Base-by-base conservation (phyloP, 345 rosid species). In the Eucalyptus shirleyi region DNA sequence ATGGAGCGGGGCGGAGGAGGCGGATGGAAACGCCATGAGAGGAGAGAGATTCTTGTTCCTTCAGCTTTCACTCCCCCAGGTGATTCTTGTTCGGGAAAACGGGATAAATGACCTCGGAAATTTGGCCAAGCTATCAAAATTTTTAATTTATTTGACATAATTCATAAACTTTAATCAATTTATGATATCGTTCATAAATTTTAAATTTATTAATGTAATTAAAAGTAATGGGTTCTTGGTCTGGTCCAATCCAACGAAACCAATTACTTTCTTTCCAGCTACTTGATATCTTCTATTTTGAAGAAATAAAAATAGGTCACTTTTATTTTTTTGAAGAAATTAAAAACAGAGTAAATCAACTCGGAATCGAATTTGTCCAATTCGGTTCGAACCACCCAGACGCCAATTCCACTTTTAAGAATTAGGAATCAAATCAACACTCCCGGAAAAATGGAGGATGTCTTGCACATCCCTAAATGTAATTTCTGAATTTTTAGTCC, bases 381-480 rank as follows among this genome's bases (percentile, higher is more conserved):
- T 50, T 50, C 3, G 1, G 0, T 14, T 50, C 3, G 0, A 50
- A 5, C 51, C 0, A 2, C 3, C 0, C 51, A 50, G 0, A 50
- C 50, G 17, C 17, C 0, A 0, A 50, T 0, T 50, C 4, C 56
- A 51, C 23, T 18, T 51, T 3, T 18, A 53, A 3, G 24, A 53
- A 53, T 1, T 19, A 0, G 2, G 56, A 53, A 7, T 8, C 0
- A 0, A 1, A 19, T 53, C 5, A 4, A 19, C 10, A 19, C 24
- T 51, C 2, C 0, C 2, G 0, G 0, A 15, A 50, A 50, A 50
- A 50, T 50, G 7, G 7, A 15, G n/a, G n/a, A n/a, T 50, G 56
- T 51, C 21, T 51, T 53, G 2, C 24, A 53, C 2, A 19, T 7
- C 2, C 9, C 3, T 50, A 50, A 62, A 12, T 62, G 6, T 14